Evolutionary conservation across 2,329 filamentous ascomycete species (phyloP), one percentile per base, ranked within the genome.

Genomic region (Colletotrichum salicis): DNA sequence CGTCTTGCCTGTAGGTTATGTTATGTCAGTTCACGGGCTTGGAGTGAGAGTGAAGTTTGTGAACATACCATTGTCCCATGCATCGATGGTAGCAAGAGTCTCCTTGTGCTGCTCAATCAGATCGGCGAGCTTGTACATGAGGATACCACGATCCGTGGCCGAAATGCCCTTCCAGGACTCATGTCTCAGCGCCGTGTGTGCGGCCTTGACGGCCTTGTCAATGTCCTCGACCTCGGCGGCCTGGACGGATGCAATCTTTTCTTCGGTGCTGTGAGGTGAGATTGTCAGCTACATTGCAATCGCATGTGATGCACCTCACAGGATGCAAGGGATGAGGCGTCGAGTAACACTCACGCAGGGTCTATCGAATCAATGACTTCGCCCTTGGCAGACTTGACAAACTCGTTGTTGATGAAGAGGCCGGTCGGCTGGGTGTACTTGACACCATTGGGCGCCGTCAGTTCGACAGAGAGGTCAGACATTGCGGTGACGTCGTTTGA

Each of bases 371-470:
- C 84, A 64, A 93, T 88, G 72, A 74, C 89, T 89, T 81, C 90
- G 82, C 74, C 88, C 1, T 67, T 74, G 84, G 67, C 88, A 83
- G 80, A 88, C 89, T 72, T 88, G 63, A 93, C 89, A 80, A 92
- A 94, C 78, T 93, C 90, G 71, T 94, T 94, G 84, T 93, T 93
- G 83, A 94, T 94, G 82, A 94, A 94, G 6, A 94, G 86, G 11
- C 93, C 92, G 15, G 88, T 88, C 12, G 91, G 91, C 80, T 93
- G 90, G 33, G 82, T 84, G 76, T 92, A 93, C 76, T 89, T 90
- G 77, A 84, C 86, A 76, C 92, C 92, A 80, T 94, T 94, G 12
- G 91, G 91, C 69, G 91, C 90, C 10, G 88, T 92, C 67, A 93
- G 86, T 76, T 92, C 87, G 72, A 88, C 80, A 10, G 69, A 70